These are phyloP conservation scores for Leptographium galeiforme DNA, from an alignment of 2,329 filamentous ascomycete genomes.

Conservation along the genomic window DNA sequence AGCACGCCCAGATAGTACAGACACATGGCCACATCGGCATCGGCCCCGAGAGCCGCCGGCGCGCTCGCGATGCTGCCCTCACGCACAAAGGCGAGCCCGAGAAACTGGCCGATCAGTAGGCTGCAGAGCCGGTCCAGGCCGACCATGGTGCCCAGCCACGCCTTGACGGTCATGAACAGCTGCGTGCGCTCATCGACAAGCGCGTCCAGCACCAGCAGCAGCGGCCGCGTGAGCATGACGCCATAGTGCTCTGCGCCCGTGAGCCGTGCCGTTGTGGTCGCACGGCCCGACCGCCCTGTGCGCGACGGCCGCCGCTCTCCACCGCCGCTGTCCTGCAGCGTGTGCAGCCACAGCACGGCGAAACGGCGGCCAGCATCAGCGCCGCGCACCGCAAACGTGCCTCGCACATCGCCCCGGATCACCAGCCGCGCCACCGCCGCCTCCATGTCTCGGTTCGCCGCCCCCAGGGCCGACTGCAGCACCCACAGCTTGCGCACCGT, in stretches of 20 bases:
- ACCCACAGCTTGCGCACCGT: constrained; percentile 77
- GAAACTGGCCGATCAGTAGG: constrained; percentile 45
- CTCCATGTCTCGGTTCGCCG: constrained; percentile 61
- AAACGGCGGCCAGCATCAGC: constrained; percentile 58
- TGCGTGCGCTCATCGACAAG: constrained; percentile 61
- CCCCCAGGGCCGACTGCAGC: constrained; percentile 59
- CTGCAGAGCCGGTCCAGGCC: constrained; percentile 51
- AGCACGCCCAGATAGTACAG: constrained; percentile 67
- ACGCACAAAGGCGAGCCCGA: constrained; percentile 33
- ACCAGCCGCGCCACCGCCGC: constrained; percentile 62
- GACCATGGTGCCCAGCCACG: constrained; percentile 61
- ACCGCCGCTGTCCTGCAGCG: constrained; percentile 42
- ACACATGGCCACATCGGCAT: constrained; percentile 58
- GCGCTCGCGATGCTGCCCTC: constrained; percentile 4
- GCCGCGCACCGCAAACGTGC: constrained; percentile 30
- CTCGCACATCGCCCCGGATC: constrained; percentile 36
- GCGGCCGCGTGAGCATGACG: constrained; percentile 63
- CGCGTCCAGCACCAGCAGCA: constrained; percentile 71
- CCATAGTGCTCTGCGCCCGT: constrained; percentile 51
- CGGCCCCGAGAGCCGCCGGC: constrained; percentile 19
- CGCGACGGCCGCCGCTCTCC: constrained; percentile 36
- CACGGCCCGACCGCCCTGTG: constrained; percentile 20
- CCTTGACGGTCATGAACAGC: constrained; percentile 61
- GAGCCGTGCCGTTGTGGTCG: constrained; percentile 22
- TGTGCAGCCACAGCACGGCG: constrained; percentile 71